phyloP scores from a whole-genome alignment of 352 stramenopile species.

The Globisporangium echinulatum region DNA sequence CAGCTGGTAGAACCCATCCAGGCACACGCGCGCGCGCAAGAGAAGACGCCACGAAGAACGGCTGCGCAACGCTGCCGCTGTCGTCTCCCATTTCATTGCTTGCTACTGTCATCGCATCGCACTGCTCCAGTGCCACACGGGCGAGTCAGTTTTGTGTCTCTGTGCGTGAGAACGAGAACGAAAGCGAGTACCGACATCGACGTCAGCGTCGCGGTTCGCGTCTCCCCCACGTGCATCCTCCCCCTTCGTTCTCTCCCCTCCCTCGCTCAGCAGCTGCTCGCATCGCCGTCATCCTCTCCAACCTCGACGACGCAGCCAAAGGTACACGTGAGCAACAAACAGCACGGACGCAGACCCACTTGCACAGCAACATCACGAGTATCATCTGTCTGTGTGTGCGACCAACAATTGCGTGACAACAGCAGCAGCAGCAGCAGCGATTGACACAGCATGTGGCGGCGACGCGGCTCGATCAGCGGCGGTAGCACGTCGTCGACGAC shows the following conservation, averaged over 20 bases:
- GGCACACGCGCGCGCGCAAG: no score
- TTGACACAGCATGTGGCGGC: conserved; percentile 35
- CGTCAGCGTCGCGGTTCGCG: neutral
- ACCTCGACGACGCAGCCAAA: no score
- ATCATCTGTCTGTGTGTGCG: no score
- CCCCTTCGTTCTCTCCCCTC: neutral
- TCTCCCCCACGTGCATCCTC: no score
- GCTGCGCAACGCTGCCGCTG: neutral
- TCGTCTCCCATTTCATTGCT: no score
- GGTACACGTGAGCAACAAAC: neutral
- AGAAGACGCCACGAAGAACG: no score
- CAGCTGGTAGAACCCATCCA: no score
- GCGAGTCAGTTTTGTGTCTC: no score
- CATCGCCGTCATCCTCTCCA: no score
- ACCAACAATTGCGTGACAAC: neutral
- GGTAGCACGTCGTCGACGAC: conserved; percentile 20
- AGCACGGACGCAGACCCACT: neutral
- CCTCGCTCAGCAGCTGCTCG: neutral
- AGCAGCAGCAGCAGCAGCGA: neutral
- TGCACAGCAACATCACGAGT: neutral
- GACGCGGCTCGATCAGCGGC: conserved; percentile 39
- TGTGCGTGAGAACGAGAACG: neutral
- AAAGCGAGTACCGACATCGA: neutral
- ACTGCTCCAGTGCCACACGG: no score
- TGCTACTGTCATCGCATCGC: no score